These are phyloP conservation scores for Magnaporthiopsis rhizophila DNA, from an alignment of 2,329 filamentous ascomycete species.

Conservation along the genomic window DNA sequence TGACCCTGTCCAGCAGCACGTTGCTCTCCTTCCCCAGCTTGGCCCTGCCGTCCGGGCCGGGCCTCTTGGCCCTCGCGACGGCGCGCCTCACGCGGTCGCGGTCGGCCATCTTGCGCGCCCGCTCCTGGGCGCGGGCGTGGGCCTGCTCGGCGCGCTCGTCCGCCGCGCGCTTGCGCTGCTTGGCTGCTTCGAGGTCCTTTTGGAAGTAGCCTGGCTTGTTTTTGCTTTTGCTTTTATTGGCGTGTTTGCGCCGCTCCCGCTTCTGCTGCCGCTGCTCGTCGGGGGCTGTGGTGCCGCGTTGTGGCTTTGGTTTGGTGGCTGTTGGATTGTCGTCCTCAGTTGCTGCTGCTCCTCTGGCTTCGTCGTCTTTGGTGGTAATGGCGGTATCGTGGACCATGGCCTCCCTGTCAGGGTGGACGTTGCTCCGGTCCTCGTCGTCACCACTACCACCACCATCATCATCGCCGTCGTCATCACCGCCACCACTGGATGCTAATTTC, in stretches of 20 bases:
- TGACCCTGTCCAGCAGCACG: conserved; percentile 69
- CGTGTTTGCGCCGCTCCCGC: conserved; percentile 8
- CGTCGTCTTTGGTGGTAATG: too few species aligned
- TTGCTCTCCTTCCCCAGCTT: conserved; percentile 77
- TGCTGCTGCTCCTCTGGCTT: background rate
- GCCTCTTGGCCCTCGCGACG: conserved; percentile 62
- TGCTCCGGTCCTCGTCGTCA: background rate
- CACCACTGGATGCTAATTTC: background rate
- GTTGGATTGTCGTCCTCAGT: background rate
- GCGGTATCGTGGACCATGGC: conserved; percentile 25
- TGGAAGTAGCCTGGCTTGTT: conserved; percentile 52
- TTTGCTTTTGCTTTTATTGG: conserved; percentile 16
- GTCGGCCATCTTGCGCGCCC: conserved; percentile 56
- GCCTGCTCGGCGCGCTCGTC: conserved; percentile 34
- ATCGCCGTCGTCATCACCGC: background rate
- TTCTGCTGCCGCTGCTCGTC: background rate
- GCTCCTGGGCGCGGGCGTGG: conserved; percentile 34
- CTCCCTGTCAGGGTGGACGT: conserved; percentile 33
- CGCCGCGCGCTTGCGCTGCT: conserved; percentile 24
- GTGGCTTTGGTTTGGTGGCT: background rate
- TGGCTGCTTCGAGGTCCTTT: conserved; percentile 49
- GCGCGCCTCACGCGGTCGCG: conserved; percentile 57
- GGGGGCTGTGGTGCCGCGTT: background rate
- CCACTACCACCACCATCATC: background rate
- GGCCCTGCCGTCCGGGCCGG: conserved; percentile 57